phyloP scores from a whole-genome alignment of 2,329 filamentous ascomycete species.

The Aspergillus ochraceus region DNA sequence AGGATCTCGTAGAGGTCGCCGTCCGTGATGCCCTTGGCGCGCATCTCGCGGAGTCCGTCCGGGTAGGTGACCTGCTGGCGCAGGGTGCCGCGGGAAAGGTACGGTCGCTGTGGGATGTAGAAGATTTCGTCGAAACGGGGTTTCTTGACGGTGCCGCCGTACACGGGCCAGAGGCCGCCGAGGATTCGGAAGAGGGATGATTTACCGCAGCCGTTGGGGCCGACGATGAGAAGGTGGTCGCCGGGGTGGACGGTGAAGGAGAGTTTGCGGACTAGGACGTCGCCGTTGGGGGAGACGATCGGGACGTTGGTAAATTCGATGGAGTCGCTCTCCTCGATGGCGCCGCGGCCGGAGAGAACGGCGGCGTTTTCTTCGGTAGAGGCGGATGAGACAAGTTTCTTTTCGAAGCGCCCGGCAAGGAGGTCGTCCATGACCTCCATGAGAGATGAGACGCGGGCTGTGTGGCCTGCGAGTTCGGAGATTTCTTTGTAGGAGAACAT shows the following conservation, averaged over 20 bases:
- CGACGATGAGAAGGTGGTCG: slow-evolving; percentile 90
- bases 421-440: slow-evolving; percentile 95
- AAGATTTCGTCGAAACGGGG: slow-evolving; percentile 92
- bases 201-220: slow-evolving; percentile 96
- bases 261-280: slow-evolving; percentile 80
- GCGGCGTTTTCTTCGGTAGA: slow-evolving; percentile 78
- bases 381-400: slow-evolving; percentile 90
- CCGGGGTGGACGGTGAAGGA: slow-evolving; percentile 84
- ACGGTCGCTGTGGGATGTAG: slow-evolving; percentile 95
- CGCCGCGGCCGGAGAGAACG: slow-evolving; percentile 78
- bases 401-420: slow-evolving; percentile 85
- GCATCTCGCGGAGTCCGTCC: slow-evolving; percentile 84
- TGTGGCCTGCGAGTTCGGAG: slow-evolving; percentile 93
- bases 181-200: slow-evolving; percentile 95
- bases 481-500: slow-evolving; percentile 99
- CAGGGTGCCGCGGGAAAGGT: slow-evolving; percentile 86
- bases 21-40: slow-evolving; percentile 78
- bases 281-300: slow-evolving; percentile 95
- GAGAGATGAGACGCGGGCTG: slow-evolving; percentile 83
- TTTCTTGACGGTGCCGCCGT: slow-evolving; percentile 89
- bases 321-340: slow-evolving; percentile 75
- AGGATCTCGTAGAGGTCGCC: slow-evolving; percentile 76
- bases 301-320: slow-evolving; percentile 88
- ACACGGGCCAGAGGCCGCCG: slow-evolving; percentile 95
- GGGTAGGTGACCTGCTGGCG: slow-evolving; percentile 97